These are phyloP conservation scores for Globomyces pollinis-pini DNA, from an alignment of 192 early-diverging fungal genomes.

Conservation along the genomic window DNA sequence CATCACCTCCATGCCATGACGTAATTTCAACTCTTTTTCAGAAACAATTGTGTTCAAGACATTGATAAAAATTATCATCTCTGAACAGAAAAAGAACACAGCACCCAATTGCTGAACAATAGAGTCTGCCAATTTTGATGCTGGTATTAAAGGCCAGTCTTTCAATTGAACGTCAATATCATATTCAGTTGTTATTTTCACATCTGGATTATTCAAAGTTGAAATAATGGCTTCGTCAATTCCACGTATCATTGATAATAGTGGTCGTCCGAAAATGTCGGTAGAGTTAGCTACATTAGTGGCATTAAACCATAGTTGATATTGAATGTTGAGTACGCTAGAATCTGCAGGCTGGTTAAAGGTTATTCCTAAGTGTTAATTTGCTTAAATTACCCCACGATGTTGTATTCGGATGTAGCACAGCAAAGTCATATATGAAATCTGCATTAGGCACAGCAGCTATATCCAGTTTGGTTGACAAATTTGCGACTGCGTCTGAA, in stretches of 20 bases:
- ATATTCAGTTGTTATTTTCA: neutral
- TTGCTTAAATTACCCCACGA: slow-evolving; percentile 34
- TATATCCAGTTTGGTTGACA: slow-evolving; percentile 32
- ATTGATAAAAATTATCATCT: slow-evolving; percentile 56
- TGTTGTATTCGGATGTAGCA: slow-evolving; percentile 61
- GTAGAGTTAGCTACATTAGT: slow-evolving; percentile 46
- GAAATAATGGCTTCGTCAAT: slow-evolving; percentile 62
- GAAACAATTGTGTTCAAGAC: slow-evolving; percentile 61
- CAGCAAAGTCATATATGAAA: slow-evolving; percentile 64
- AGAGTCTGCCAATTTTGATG: slow-evolving; percentile 39
- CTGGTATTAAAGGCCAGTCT: slow-evolving; percentile 63
- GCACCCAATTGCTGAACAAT: slow-evolving; percentile 51
- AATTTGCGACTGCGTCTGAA: too few relatives aligned
- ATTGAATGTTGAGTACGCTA: slow-evolving; percentile 50
- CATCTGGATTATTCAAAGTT: slow-evolving; percentile 17
- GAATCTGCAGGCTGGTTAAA: slow-evolving; percentile 22
- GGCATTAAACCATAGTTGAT: slow-evolving; percentile 72
- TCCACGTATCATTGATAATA: slow-evolving; percentile 52
- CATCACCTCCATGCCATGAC: slow-evolving; percentile 71
- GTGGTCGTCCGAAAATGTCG: slow-evolving; percentile 54
- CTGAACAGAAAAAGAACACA: slow-evolving; percentile 49
- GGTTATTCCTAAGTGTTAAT: slow-evolving; percentile 15
- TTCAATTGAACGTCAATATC: slow-evolving; percentile 43
- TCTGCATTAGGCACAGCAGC: slow-evolving; percentile 43
- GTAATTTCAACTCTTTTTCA: slow-evolving; percentile 66